Base-by-base conservation (phyloP, 2,329 filamentous ascomycete genomes). In the Cucurbitaria berberidis region DNA sequence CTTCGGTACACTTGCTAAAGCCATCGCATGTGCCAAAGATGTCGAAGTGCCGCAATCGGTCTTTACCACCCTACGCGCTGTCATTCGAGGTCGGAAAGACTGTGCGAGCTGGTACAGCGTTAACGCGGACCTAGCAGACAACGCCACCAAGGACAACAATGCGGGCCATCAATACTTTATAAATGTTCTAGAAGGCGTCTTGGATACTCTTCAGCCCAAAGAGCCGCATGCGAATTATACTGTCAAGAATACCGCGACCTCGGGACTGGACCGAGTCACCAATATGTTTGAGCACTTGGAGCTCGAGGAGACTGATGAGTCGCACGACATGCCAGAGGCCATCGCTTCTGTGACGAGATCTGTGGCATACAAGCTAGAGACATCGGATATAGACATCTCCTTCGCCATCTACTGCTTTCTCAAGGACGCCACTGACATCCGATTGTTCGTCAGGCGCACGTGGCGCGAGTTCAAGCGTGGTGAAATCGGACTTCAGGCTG, bases 381-480 rank as follows among this genome's bases (percentile, higher is more conserved):
- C 46, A 6, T 38, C 42, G 3, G 39, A 41, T 0, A 29, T 38
- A 1, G 51, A 55, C 11, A 34, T 45, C 1, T 44, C 42, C 1
- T 62, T 64, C 29, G 58, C 62, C 2, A 45, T 67, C 3, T 58
- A 64, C 46, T 74, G 67, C 51, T 62, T 74, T 16, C 48, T 74
- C 13, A 68, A 67, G 43, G 73, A 74, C 39, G 30, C 63, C 16
- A 48, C 60, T n/a, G 60, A 67, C n/a, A 63, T 70, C 47, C 63
- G 69, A n/a, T 36, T 24, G 19, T 73, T 72, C 45, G 62, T 72
- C 19, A 62, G 60, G 18, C 42, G 54, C 19, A 73, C 65, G 18
- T 75, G 70, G 71, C 56, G 51, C 2, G 67, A 68, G 11, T 75
- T 70, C 42, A 58, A 57, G 38, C 47, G 62, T n/a, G 58, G 58